Conservation (phyloP, 2,329 filamentous ascomycete species). For the Pyricularia pennisetigena region DNA sequence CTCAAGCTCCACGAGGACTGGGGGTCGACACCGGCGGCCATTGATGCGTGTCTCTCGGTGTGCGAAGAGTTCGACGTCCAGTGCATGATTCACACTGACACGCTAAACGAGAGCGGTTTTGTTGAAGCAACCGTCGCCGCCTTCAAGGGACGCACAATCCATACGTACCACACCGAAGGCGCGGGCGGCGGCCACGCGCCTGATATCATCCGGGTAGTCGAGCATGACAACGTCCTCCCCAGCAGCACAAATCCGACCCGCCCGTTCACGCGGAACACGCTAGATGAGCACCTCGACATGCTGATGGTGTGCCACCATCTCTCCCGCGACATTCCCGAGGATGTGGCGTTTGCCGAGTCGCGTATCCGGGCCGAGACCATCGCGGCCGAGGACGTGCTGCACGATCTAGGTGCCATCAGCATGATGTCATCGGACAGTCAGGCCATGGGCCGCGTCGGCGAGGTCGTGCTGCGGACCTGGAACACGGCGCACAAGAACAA, state of each 20-base stretch:
- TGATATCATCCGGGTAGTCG: constrained; percentile 90
- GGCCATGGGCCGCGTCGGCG: constrained; percentile 92
- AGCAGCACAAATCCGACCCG: constrained; percentile 88
- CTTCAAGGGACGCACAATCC: constrained; percentile 79
- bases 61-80: constrained; percentile 91
- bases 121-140: constrained; percentile 85
- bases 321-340: constrained; percentile 85
- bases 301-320: constrained; percentile 97
- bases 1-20: constrained; percentile 96
- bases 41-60: constrained; percentile 74
- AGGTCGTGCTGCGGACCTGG: constrained; percentile 90
- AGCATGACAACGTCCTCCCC: constrained; percentile 79
- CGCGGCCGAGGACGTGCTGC: constrained; percentile 89
- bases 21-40: constrained; percentile 84
- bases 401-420: constrained; percentile 88
- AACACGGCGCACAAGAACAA: constrained; percentile 98
- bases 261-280: constrained; percentile 82
- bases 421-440: constrained; percentile 97
- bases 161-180: constrained; percentile 95
- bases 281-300: constrained; percentile 97
- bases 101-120: constrained; percentile 94
- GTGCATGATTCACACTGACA: constrained; percentile 91
- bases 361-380: constrained; percentile 95
- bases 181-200: constrained; percentile 91
- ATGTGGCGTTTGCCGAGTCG: constrained; percentile 89